Evolutionary conservation across 2,329 filamentous ascomycete species (phyloP).

Genomic region (Hymenoscyphus albidus): DNA sequence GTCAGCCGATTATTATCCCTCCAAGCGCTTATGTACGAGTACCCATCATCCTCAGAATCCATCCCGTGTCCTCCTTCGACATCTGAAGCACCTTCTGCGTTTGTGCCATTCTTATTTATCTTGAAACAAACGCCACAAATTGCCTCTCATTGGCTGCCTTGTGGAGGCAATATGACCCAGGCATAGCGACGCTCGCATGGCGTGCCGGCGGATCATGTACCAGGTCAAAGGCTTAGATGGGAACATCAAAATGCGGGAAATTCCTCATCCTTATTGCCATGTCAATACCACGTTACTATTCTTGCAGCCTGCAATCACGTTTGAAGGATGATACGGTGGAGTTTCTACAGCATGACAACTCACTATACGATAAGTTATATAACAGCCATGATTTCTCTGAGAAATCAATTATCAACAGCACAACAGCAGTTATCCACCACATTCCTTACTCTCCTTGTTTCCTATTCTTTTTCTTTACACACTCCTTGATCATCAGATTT

Average conservation of each 20-base stretch:
- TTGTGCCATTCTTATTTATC: background rate
- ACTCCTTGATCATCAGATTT: background rate
- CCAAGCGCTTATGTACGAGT: background rate
- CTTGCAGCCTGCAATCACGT: constrained; percentile 1
- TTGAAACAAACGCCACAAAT: background rate
- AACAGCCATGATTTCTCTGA: background rate
- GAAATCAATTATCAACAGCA: background rate
- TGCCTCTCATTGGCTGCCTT: background rate
- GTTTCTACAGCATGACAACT: background rate
- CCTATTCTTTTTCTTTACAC: background rate
- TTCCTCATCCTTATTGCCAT: background rate
- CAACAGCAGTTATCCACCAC: constrained; percentile 3
- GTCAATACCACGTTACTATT: constrained; percentile 1
- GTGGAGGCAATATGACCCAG: background rate
- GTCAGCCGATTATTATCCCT: background rate
- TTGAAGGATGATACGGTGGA: background rate
- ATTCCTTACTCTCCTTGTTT: background rate
- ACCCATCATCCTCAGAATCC: background rate
- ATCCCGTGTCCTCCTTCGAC: background rate
- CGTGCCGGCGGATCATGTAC: background rate
- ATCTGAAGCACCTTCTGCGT: background rate
- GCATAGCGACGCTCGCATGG: background rate
- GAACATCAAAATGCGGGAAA: background rate
- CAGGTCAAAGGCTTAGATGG: background rate
- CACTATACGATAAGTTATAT: background rate